Evolutionary conservation across 345 rosid genomes (phyloP).

Genomic region (Leavenworthia alabamica): DNA sequence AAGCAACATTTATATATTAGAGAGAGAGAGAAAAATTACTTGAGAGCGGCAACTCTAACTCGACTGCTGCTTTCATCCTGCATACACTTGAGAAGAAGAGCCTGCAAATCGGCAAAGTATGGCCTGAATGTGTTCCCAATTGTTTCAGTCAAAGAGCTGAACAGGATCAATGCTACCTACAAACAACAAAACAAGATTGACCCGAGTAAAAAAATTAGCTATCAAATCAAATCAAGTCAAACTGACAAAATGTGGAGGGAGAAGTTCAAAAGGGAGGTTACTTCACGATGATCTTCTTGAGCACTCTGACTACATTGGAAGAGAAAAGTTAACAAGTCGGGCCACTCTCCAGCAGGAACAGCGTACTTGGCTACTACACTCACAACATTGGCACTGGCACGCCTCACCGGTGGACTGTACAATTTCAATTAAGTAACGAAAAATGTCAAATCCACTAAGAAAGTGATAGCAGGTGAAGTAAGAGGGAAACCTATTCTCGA

Average conservation of each 20-base stretch:
- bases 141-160: constrained; percentile 97
- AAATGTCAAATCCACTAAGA: neutral
- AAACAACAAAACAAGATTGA: neutral
- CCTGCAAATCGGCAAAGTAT: constrained; percentile 78
- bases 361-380: constrained; percentile 90
- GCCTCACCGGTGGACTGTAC: constrained; percentile 77
- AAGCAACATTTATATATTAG: neutral
- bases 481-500: constrained; percentile 60
- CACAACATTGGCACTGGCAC: constrained; percentile 98
- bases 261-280: constrained; percentile 26
- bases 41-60: constrained; percentile 95
- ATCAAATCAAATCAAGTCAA: neutral
- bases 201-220: neutral
- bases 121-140: constrained; percentile 86
- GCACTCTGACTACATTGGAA: constrained; percentile 94
- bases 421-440: neutral
- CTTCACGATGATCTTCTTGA: constrained; percentile 98
- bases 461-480: neutral
- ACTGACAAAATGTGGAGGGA: neutral
- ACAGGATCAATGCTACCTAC: constrained; percentile 92
- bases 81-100: constrained; percentile 82
- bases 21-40: constrained; percentile 42
- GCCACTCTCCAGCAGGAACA: constrained; percentile 97
- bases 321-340: constrained; percentile 77
- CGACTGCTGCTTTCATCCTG: constrained; percentile 91